Evolutionary conservation across 441 rosid genomes (phyloP), one percentile per base, ranked within the genome.

Genomic region (Breynia disticha): DNA sequence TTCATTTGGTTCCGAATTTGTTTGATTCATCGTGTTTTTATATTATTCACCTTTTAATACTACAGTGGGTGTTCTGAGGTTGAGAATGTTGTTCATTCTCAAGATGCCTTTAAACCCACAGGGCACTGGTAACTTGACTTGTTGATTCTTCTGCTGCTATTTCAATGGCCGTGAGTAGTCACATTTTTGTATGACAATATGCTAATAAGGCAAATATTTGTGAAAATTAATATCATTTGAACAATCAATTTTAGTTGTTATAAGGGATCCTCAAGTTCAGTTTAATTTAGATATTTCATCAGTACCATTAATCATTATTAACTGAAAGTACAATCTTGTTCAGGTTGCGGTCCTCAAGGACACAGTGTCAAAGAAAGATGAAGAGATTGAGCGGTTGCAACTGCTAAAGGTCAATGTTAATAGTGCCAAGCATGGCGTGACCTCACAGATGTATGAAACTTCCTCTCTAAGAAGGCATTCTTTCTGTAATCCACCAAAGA

Each of bases 271-370:
- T 24, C 32, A 24, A 39, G 11, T 39, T 39, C 14, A 8, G 11
- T 24, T 24, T 39, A 13, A 39, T 39, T 2, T 39, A 39, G 11
- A 39, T 39, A 6, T 39, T 64, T 22, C 15, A 54, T 46, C 52
- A 44, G 60, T 53, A 15, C 16, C 59, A 43, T 59, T 24, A 3
- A 24, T 24, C 7, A 7, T 24, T 24, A 24, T 7, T 24, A 24
- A 24, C 32, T 24, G 32, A 3, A 24, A 24, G 3, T 3, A 2
- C 4, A 24, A 24, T 24, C 7, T 24, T 24, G 3, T 3, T 24
- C 7, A 71, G 76, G 76, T 71, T 19, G 4, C 69, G 37, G 63
- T 48, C 21, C 66, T 71, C n/a, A 67, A 60, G 57, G 66, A 71
- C 37, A 53, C 60, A 4, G 24, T 71, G 20, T 19, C 66, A 18